Evolutionary conservation across 805 yeast species (phyloP).

Genomic region (Candida alai): DNA sequence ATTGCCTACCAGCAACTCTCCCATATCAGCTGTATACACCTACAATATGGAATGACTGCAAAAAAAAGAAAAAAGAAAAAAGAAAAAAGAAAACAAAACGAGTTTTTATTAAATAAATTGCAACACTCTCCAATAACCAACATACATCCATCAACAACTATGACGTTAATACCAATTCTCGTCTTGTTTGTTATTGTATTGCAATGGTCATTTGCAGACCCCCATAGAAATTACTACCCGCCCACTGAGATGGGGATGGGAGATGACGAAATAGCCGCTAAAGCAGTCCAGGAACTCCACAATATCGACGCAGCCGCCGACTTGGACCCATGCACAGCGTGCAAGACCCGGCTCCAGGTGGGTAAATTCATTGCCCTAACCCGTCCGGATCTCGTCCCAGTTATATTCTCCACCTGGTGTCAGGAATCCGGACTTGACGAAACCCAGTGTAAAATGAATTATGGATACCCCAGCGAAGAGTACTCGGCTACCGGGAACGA

Average conservation of each 20-base stretch:
- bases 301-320: constrained; percentile 12
- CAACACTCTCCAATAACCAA: background rate
- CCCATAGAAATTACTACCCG: constrained; percentile 7
- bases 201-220: constrained; percentile 1
- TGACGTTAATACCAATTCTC: background rate
- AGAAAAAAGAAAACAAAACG: background rate
- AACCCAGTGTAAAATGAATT: constrained; percentile 15
- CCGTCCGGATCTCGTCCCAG: constrained; percentile 40
- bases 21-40: too few species aligned
- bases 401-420: constrained; percentile 43
- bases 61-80: too few species aligned
- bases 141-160: background rate
- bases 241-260: constrained; percentile 10
- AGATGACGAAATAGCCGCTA: constrained; percentile 12
- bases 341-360: constrained; percentile 13
- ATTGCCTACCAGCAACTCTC: too few species aligned
- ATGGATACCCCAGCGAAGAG: constrained; percentile 28
- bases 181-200: background rate
- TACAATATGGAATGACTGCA: too few species aligned
- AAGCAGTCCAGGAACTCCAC: constrained; percentile 13
- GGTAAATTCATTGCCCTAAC: constrained; percentile 28
- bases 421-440: constrained; percentile 33
- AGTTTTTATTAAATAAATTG: background rate
- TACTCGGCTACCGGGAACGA: constrained; percentile 24
- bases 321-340: constrained; percentile 11